These are phyloP conservation scores for Leccinum sublutescens DNA, from an alignment of 768 basidiomycete species.

Conservation along the genomic window DNA sequence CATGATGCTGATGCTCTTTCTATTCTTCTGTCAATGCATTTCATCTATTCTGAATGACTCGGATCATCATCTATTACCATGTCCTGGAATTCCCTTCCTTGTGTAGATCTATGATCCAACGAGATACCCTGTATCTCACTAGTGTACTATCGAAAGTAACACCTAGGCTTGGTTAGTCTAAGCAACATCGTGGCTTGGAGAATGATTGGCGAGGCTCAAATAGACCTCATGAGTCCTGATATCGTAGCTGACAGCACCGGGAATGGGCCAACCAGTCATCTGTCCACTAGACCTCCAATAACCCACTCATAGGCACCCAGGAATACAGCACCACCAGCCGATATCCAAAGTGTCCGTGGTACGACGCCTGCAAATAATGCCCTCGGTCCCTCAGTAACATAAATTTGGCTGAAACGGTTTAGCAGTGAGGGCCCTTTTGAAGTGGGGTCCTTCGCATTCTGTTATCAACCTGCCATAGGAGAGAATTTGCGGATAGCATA, in stretches of 20 bases:
- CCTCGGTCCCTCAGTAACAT: constrained; percentile 61
- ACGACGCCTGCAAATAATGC: constrained; percentile 86
- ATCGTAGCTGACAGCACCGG: background rate
- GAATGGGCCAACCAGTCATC: constrained; percentile 6
- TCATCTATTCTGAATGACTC: too few relatives aligned
- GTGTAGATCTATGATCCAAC: background rate
- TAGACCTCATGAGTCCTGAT: background rate
- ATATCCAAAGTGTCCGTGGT: constrained; percentile 95
- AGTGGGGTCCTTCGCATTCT: constrained; percentile 43
- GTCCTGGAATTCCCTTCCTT: too few relatives aligned
- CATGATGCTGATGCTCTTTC: background rate
- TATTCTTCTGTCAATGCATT: too few relatives aligned
- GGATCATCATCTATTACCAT: too few relatives aligned
- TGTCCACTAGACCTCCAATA: constrained; percentile 46
- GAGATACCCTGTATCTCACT: background rate
- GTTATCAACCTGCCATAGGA: background rate
- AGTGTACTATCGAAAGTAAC: background rate
- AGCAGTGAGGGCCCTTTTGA: constrained; percentile 54
- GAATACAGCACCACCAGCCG: constrained; percentile 94
- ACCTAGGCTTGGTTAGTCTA: background rate
- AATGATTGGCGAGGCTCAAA: background rate
- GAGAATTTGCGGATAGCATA: background rate
- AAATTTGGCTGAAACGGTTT: constrained; percentile 63
- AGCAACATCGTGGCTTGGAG: background rate
- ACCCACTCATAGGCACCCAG: constrained; percentile 94